Evolutionary conservation across 2,329 filamentous ascomycete species (phyloP), one percentile per base, ranked within the genome.

Genomic region (Xylaria sp.): DNA sequence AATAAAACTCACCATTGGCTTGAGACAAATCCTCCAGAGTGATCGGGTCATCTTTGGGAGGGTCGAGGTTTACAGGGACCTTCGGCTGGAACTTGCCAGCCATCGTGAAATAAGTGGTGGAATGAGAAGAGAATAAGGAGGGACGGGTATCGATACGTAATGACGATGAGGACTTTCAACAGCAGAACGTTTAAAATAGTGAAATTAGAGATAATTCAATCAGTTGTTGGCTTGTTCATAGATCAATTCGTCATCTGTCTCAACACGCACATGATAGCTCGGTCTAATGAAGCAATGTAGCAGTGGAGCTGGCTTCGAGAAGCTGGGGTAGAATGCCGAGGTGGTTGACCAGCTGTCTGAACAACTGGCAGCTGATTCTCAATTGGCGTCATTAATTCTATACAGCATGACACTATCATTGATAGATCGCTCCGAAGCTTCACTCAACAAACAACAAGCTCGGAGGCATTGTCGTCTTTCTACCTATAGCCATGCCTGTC

Each of bases 21-120:
- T 91, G 91, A 45, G 90, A 85, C 70, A 99, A 86, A 75, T 95
- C 90, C 66, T 96, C 92, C 1, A 86, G 76, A n/a, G 90, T 90
- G 75, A 99, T 97, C 43, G 88, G 87, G 76, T 97, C 94, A 77
- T 93, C 87, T 82, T 97, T 98, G 15, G 96, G 96, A 43, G 93
- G 91, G 66, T 91, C 85, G 67, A 99, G 88, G 65, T 90, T 82
- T 68, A 96, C 90, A 3, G 92, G 87, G 32, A 83, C 83, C 81
- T 96, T 97, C 50, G 93, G 93, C 78, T 92, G 91, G 75, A 97
- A 97, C 74, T 87, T 91, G 71, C 85, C 87, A 68, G 85, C 79
- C 87, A 89, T 90, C 70, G 66, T 80, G 65, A 60, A 56, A 39
- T 45, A 34, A 39, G 5, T 32, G 23, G n/a, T 36, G 45, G 36